phyloP scores from a whole-genome alignment of 495 filamentous ascomycete species.

The Penicillium roqueforti region DNA sequence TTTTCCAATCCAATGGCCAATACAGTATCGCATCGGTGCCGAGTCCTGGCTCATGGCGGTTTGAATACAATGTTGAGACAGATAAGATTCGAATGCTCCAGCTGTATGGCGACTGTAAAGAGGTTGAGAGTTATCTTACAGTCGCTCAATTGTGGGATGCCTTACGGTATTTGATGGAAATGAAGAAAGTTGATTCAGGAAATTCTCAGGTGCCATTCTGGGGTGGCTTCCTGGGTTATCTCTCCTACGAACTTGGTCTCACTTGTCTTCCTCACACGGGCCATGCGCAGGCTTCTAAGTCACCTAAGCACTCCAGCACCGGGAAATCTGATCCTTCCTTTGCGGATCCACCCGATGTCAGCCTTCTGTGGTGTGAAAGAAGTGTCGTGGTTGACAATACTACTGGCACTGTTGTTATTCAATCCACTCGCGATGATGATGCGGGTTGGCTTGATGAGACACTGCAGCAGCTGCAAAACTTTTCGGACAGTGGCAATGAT shows the following conservation, averaged over 20 bases:
- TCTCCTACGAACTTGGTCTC: conserved; percentile 84
- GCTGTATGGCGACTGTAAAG: conserved; percentile 8
- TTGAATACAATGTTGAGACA: conserved; percentile 34
- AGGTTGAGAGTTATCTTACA: conserved; percentile 21
- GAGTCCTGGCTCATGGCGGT: conserved; percentile 38
- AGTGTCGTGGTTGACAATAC: conserved; percentile 78
- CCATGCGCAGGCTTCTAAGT: conserved; percentile 7
- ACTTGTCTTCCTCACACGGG: conserved; percentile 38
- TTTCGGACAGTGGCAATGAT: not conserved
- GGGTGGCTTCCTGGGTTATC: conserved; percentile 86
- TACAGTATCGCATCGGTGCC: conserved; percentile 41
- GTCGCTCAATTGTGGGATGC: conserved; percentile 41
- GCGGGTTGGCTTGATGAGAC: conserved; percentile 39
- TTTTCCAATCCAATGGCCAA: conserved; percentile 44
- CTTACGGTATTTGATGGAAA: conserved; percentile 51
- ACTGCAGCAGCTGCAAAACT: conserved; percentile 19
- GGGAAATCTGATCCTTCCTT: conserved; percentile 12
- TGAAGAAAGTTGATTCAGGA: conserved; percentile 42
- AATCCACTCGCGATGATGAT: conserved; percentile 48
- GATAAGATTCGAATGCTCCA: conserved; percentile 26
- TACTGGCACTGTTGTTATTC: conserved; percentile 57
- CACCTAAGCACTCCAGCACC: not conserved
- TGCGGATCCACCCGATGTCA: conserved; percentile 64
- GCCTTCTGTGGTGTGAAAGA: conserved; percentile 69
- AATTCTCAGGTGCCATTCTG: conserved; percentile 60